A percentile compares a stretch with the other conserved stretches of the same genome.
Evolutionary conservation across 23 red algal species (phyloP).

Genomic region (Gracilaria vermiculophylla): DNA sequence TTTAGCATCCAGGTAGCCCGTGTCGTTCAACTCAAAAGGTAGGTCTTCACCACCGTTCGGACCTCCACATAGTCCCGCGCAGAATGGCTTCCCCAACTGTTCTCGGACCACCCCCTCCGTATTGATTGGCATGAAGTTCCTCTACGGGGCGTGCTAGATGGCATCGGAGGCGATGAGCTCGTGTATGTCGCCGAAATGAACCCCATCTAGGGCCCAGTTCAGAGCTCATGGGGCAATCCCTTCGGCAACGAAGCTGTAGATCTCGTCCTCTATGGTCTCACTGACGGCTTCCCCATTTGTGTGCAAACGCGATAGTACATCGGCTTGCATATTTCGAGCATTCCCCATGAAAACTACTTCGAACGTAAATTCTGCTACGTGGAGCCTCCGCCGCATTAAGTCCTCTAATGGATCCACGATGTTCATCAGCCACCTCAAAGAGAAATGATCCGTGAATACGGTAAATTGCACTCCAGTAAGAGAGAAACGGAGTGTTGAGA

Average conservation of each 20-base stretch:
- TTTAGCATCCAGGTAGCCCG: background rate
- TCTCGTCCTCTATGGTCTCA: background rate
- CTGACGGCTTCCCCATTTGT: background rate
- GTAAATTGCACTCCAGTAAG: too few species aligned
- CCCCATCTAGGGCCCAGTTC: background rate
- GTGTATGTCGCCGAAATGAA: background rate
- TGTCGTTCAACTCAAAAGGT: background rate
- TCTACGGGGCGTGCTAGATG: too few species aligned
- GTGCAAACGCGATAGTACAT: constrained; percentile 24
- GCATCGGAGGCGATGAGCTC: background rate
- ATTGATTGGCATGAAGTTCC: too few species aligned
- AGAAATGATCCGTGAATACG: too few species aligned
- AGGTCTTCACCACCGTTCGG: constrained; percentile 4
- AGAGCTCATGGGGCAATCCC: background rate
- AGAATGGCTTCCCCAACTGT: constrained; percentile 1
- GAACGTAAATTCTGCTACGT: constrained; percentile 27
- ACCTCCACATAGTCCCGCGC: background rate
- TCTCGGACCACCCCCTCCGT: background rate
- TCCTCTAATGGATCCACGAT: too few species aligned
- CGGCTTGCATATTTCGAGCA: background rate
- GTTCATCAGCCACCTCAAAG: too few species aligned
- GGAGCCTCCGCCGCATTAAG: too few species aligned
- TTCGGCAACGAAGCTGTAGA: background rate
- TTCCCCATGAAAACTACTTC: background rate
- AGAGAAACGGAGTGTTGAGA: too few species aligned